These are phyloP conservation scores for Hemileccinum impolitum DNA, from an alignment of 768 basidiomycete genomes.

Conservation along the genomic window DNA sequence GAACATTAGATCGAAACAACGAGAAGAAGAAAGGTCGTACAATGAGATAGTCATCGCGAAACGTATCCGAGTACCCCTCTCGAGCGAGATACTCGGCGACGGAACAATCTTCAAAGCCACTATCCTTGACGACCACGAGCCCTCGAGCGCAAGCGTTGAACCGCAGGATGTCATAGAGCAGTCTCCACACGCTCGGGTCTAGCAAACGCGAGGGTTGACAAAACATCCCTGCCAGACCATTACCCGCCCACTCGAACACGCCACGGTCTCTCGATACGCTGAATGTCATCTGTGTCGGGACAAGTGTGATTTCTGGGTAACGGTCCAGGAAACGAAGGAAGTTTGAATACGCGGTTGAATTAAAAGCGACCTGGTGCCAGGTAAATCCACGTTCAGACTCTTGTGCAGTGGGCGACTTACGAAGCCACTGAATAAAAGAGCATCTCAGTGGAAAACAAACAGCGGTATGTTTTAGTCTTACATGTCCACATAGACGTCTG, in stretches of 20 bases:
- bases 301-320: slow-evolving; percentile 44
- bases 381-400: neutral
- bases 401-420: slow-evolving; percentile 31
- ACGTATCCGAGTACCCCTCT: slow-evolving; percentile 64
- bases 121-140: slow-evolving; percentile 21
- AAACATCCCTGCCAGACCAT: slow-evolving; percentile 58
- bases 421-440: slow-evolving; percentile 45
- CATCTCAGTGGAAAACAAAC: neutral
- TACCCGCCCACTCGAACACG: slow-evolving; percentile 66
- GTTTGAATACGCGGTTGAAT: slow-evolving; percentile 75
- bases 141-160: slow-evolving; percentile 69
- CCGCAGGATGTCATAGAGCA: slow-evolving; percentile 66
- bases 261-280: slow-evolving; percentile 70
- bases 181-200: slow-evolving; percentile 65
- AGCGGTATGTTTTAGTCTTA: slow-evolving; percentile 35
- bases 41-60: slow-evolving; percentile 72
- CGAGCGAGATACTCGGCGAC: slow-evolving; percentile 56
- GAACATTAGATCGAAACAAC: neutral
- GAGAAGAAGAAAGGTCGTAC: slow-evolving; percentile 31
- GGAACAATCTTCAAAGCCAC: slow-evolving; percentile 32
- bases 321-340: slow-evolving; percentile 64
- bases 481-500: slow-evolving; percentile 63
- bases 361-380: slow-evolving; percentile 61
- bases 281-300: slow-evolving; percentile 75
- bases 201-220: slow-evolving; percentile 61